A percentile compares a stretch with the other conserved stretches of the same genome.
Evolutionary conservation across 2,329 filamentous ascomycete genomes (phyloP).

Genomic region (Xylariaceae sp.): DNA sequence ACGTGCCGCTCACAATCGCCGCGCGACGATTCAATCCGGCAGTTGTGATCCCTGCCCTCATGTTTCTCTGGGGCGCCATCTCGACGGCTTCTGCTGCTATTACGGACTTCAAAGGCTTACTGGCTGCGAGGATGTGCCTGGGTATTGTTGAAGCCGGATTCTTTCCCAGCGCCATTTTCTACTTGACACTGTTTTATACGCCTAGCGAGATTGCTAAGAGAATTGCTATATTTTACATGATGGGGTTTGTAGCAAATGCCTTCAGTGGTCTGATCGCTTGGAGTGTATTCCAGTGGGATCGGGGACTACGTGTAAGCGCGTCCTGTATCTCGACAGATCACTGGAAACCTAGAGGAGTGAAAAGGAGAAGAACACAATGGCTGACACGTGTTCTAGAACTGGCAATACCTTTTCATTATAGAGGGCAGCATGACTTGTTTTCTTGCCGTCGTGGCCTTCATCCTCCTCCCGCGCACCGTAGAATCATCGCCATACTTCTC

Average conservation of each 20-base stretch:
- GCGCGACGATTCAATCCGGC: constrained; percentile 23
- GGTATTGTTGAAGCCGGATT: constrained; percentile 24
- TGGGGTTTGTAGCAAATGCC: constrained; percentile 18
- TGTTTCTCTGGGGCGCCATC: constrained; percentile 22
- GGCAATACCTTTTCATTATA: constrained; percentile 22
- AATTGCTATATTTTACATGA: constrained; percentile 13
- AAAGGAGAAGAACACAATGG: background rate
- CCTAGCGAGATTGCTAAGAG: constrained; percentile 13
- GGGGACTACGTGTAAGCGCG: constrained; percentile 4
- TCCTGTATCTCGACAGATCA: background rate
- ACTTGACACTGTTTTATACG: constrained; percentile 22
- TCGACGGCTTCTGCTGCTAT: constrained; percentile 19
- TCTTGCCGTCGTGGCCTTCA: constrained; percentile 8
- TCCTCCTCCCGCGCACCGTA: constrained; percentile 11
- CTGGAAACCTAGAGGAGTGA: too few species aligned
- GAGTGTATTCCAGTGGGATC: constrained; percentile 19
- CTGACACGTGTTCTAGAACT: constrained; percentile 3
- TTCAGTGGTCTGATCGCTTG: constrained; percentile 20
- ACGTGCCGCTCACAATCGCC: constrained; percentile 21
- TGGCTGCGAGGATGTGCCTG: constrained; percentile 18
- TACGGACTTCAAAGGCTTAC: constrained; percentile 17
- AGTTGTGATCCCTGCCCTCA: constrained; percentile 23
- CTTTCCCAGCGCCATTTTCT: constrained; percentile 21
- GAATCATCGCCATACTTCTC: constrained; percentile 9
- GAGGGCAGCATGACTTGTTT: constrained; percentile 17